A percentile compares a stretch with the other conserved stretches of the same genome.
Evolutionary conservation across 805 yeast genomes (phyloP).

Genomic region (Vanderwaltozyma tropicalis): DNA sequence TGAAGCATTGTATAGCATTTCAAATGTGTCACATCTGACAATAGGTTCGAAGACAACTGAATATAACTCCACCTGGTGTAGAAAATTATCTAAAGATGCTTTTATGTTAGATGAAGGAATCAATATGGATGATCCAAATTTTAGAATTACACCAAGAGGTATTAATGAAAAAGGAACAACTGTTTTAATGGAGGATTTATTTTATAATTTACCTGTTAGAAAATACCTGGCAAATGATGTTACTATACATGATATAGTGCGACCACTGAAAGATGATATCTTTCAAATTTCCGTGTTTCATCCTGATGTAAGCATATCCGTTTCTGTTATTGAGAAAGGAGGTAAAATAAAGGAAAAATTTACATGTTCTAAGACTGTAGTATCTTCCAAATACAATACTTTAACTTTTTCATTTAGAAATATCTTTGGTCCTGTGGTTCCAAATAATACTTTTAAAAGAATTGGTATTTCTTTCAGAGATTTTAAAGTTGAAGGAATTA

Average conservation of each 20-base stretch:
- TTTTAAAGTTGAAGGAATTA: conserved; percentile 28
- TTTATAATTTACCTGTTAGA: conserved; percentile 23
- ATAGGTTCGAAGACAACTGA: conserved; percentile 36
- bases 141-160: neutral
- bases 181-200: conserved; percentile 11
- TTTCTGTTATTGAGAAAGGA: neutral
- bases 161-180: conserved; percentile 14
- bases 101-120: neutral
- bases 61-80: conserved; percentile 23
- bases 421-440: conserved; percentile 13
- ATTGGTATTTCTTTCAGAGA: conserved; percentile 14
- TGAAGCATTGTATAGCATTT: conserved; percentile 50
- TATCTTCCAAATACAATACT: too few species aligned
- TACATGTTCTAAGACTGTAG: neutral
- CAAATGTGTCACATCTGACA: conserved; percentile 36
- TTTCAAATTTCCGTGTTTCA: conserved; percentile 14
- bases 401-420: neutral
- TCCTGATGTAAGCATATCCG: conserved; percentile 8
- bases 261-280: conserved; percentile 10
- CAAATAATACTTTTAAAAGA: conserved; percentile 11
- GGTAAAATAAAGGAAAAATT: neutral
- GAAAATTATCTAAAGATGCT: neutral
- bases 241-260: conserved; percentile 6
- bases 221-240: conserved; percentile 7
- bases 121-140: neutral